Evolutionary conservation across 495 filamentous ascomycete genomes (phyloP).

Genomic region (Bombardia bombarda): DNA sequence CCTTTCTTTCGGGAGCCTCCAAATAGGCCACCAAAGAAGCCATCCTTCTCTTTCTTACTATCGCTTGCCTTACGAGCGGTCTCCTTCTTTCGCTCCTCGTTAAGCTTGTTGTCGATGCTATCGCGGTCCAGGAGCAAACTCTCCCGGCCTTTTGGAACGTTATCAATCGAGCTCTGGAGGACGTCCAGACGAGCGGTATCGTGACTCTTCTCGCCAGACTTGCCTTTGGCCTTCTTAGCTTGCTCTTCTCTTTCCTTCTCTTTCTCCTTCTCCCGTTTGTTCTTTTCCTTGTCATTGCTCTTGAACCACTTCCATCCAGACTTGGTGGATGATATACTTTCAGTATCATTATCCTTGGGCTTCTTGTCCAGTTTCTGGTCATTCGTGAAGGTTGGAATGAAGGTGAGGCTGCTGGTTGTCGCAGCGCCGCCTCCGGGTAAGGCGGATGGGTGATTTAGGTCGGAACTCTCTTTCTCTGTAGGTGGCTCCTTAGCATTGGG

Average conservation of each 20-base stretch:
- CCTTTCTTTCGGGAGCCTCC: conserved; percentile 72
- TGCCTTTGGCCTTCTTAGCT: conserved; percentile 48
- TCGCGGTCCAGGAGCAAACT: conserved; percentile 77
- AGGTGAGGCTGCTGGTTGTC: conserved; percentile 70
- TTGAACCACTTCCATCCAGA: conserved; percentile 67
- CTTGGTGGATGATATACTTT: conserved; percentile 47
- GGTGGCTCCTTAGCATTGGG: conserved; percentile 14
- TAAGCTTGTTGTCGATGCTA: conserved; percentile 57
- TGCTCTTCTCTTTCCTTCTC: conserved; percentile 47
- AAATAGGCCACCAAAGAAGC: conserved; percentile 81
- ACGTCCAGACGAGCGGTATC: conserved; percentile 77
- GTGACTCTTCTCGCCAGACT: conserved; percentile 48
- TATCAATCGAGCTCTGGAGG: conserved; percentile 71
- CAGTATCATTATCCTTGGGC: conserved; percentile 48
- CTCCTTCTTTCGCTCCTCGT: conserved; percentile 82
- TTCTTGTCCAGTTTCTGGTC: conserved; percentile 63
- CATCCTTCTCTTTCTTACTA: conserved; percentile 79
- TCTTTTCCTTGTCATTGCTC: conserved; percentile 35
- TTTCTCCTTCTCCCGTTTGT: conserved; percentile 44
- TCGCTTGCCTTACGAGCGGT: conserved; percentile 65
- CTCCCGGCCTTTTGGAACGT: conserved; percentile 61
- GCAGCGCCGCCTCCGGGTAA: conserved; percentile 59
- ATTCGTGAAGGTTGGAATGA: conserved; percentile 64
- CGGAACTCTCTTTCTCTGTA: conserved; percentile 16
- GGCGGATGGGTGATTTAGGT: conserved; percentile 53